Conservation (phyloP, 2,329 filamentous ascomycete genomes). For the Rasamsonia emersonii region DNA sequence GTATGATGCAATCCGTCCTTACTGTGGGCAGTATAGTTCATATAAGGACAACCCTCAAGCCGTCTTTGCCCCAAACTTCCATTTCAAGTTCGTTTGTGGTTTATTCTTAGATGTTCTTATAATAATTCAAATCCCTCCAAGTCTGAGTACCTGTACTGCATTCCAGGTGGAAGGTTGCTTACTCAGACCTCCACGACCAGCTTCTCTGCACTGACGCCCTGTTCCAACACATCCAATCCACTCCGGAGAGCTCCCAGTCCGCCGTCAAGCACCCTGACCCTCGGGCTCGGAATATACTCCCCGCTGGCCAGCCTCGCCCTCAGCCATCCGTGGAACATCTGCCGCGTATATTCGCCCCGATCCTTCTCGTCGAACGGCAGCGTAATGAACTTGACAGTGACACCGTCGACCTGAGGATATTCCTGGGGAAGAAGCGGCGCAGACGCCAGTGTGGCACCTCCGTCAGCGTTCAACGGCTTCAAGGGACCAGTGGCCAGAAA, state of each 20-base stretch:
- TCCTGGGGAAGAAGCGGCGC: constrained; percentile 4
- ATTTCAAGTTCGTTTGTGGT: too few relatives aligned
- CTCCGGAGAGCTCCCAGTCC: constrained; percentile 11
- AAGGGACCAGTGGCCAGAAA: constrained; percentile 4
- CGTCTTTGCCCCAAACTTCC: too few relatives aligned
- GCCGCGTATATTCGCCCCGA: constrained; percentile 10
- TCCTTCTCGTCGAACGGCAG: constrained; percentile 8
- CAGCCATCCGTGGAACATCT: constrained; percentile 14
- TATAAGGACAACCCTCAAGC: too few relatives aligned
- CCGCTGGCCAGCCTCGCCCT: constrained; percentile 12
- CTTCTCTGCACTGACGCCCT: constrained; percentile 15
- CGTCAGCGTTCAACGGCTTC: constrained; percentile 1
- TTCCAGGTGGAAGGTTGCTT: too few relatives aligned
- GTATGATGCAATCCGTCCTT: too few relatives aligned
- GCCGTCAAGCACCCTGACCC: constrained; percentile 12
- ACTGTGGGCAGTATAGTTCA: too few relatives aligned
- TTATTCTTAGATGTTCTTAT: too few relatives aligned
- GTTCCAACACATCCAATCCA: constrained; percentile 14
- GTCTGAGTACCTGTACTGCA: too few relatives aligned
- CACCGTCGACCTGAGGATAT: constrained; percentile 1
- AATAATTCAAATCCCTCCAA: too few relatives aligned
- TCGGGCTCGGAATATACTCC: constrained; percentile 16
- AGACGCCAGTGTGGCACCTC: constrained; percentile 4
- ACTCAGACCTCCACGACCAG: constrained; percentile 14
- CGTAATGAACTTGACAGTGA: constrained; percentile 9